Conservation (phyloP, 306 rosid genomes). For the Quercus agrifolia region DNA sequence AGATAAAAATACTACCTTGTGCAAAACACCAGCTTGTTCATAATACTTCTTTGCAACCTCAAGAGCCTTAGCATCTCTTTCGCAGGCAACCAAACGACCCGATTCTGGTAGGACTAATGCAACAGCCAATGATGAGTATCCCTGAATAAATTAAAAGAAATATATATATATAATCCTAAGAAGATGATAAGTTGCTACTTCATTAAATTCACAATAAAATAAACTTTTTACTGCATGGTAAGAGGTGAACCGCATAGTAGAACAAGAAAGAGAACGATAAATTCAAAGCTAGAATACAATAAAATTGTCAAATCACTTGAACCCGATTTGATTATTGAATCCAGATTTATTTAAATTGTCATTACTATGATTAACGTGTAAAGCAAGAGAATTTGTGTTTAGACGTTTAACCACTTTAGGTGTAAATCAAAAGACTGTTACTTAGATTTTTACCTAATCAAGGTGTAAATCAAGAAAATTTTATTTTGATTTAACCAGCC, state of each 20-base stretch:
- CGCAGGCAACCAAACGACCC: conserved; percentile 86
- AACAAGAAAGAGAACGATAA: neutral
- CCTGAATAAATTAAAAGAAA: conserved; percentile 47
- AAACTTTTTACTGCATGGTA: neutral
- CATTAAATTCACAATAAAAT: neutral
- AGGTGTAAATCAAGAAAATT: too few species aligned
- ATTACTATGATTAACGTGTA: too few species aligned
- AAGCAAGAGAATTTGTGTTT: too few species aligned
- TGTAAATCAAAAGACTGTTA: too few species aligned
- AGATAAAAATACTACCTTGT: conserved; percentile 53
- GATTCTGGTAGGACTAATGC: conserved; percentile 87
- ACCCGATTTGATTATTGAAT: too few species aligned
- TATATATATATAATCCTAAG: neutral
- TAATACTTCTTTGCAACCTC: conserved; percentile 82
- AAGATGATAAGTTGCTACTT: neutral
- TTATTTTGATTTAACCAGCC: too few species aligned
- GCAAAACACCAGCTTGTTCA: conserved; percentile 74
- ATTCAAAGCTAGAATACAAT: neutral
- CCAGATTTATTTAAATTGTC: too few species aligned
- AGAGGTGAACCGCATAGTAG: neutral
- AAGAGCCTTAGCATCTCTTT: conserved; percentile 75
- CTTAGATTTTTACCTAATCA: too few species aligned
- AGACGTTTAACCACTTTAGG: too few species aligned
- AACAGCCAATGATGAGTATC: conserved; percentile 87
- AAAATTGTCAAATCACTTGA: neutral